Evolutionary conservation across 2,329 filamentous ascomycete genomes (phyloP), one percentile per base, ranked within the genome.

Genomic region (Lizonia empirigonia): DNA sequence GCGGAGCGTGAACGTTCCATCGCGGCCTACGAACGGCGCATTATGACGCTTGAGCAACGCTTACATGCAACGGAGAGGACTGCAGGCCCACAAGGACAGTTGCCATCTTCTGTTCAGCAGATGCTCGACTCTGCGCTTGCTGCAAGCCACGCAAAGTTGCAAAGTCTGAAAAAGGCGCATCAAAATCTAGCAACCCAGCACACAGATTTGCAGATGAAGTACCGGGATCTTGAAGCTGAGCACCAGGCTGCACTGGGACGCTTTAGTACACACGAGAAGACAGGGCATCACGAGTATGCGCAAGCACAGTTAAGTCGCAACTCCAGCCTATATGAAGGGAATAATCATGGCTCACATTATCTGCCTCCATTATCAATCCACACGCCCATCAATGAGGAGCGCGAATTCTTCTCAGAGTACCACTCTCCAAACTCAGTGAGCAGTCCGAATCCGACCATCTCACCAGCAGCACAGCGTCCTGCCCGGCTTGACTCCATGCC

Each of bases 161-260:
- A 73, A 3, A 76, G 79, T 32, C 63, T 83, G 27, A 79, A 82
- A 58, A 82, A 80, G 59, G 76, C 79, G 3, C 77, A 84, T 58
- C 76, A 76, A 20, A 74, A 76, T 23, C 68, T 85, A 5, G 68
- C 81, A 7, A 74, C 78, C 35, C 75, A 77, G 37, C 79, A 80
- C 57, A 80, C 77, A 1, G 78, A 81, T 26, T 70, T 84, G 1
- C 74, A 80, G 42, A 72, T 78, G 59, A 74, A 74, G 34, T 75
- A 71, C 29, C 71, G 74, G 33, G 73, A 78, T 19, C 59, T 77
- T 24, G 67, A 76, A 40, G 69, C 60, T 12, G 67, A 72, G 49
- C 64, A 61, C 24, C 60, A 69, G 53, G 64, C 65, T 16, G 59
- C 63, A 23, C 24, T 63, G 5, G 68, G 64, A 15, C 67, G 63